A percentile compares a stretch with the other conserved stretches of the same genome.
phyloP scores from a whole-genome alignment of 2,329 filamentous ascomycete species.

The Diaporthe amygdali region DNA sequence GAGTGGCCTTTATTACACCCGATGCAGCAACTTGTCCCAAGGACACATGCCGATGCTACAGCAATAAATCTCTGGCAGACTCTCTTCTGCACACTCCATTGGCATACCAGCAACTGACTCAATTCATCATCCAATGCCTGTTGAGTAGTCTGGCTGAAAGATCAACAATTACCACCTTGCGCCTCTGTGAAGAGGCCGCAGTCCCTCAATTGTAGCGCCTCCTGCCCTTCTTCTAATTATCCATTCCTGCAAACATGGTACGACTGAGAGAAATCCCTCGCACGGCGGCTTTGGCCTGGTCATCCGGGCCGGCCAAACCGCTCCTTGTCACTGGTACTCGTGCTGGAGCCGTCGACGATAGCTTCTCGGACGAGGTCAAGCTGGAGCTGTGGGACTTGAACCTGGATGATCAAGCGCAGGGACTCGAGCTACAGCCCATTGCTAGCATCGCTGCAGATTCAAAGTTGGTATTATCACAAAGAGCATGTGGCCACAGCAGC shows the following conservation, averaged over 20 bases:
- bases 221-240: not conserved
- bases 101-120: not conserved
- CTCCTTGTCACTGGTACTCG: slow-evolving; percentile 92
- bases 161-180: slow-evolving; percentile 9
- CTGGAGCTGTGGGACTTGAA: slow-evolving; percentile 95
- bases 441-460: slow-evolving; percentile 87
- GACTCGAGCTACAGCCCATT: slow-evolving; percentile 83
- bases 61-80: slow-evolving; percentile 16
- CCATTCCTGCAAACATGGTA: slow-evolving; percentile 69
- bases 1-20: slow-evolving; percentile 17
- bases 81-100: slow-evolving; percentile 12
- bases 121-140: slow-evolving; percentile 16
- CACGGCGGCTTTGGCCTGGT: slow-evolving; percentile 98
- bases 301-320: slow-evolving; percentile 77
- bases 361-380: slow-evolving; percentile 97
- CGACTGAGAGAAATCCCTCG: slow-evolving; percentile 94
- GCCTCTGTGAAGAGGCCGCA: slow-evolving; percentile 18
- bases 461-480: slow-evolving; percentile 63
- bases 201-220: slow-evolving; percentile 4
- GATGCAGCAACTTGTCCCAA: slow-evolving; percentile 1
- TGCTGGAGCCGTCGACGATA: slow-evolving; percentile 92
- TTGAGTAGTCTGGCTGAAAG: slow-evolving; percentile 1
- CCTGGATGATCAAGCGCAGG: slow-evolving; percentile 76
- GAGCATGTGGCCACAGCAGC: not conserved
- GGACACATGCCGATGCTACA: slow-evolving; percentile 5